Base-by-base conservation (phyloP, 192 early-diverging fungal species). In the Coemansia sp. region DNA sequence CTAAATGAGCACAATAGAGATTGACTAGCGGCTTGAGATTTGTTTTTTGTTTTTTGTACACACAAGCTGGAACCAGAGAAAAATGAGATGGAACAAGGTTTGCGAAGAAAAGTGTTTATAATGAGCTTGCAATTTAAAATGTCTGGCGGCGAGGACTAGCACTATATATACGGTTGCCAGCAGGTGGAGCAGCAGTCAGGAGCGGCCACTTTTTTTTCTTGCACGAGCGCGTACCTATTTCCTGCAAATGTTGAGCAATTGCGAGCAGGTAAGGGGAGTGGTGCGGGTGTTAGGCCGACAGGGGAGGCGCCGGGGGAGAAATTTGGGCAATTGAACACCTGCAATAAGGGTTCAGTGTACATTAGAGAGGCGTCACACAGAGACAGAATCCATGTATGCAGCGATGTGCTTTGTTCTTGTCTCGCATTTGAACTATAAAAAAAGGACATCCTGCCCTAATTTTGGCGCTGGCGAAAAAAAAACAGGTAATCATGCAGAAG, bases 321-420 rank as follows among this genome's bases (percentile, higher is more conserved):
- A 15, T n/a, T 34, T 55, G 29, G 29, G 53, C 53, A 30, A 55
- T 32, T 30, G 29, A 13, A 55, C 53, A 29, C 13, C 53, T 55
- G 53, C 29, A 55, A 30, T 30, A 32, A 3, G 12, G 53, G 53
- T 55, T 55, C 30, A 30, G 53, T 6, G 13, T 55, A 30, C 53
- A 55, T 55, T 30, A 29, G 15, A 30, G 53, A 30, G 53, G 53
- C 53, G 53, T 55, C 29, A 55, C 53, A 52, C 11, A 55, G 50
- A 52, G 29, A 55, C 50, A 32, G 29, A 55, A 55, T 55, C 53
- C 53, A 55, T 55, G 53, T 55, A 55, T 55, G 53, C 53, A 34
- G 15, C 24, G 15, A 29, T 16, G 27, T 30, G 27, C 29, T 32
- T 55, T 29, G 29, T 55, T 34, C 53, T 16, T 30, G 24, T 30